Evolutionary conservation across 108 stramenopile genomes (phyloP).

Genomic region (Cyclotella baltica): DNA sequence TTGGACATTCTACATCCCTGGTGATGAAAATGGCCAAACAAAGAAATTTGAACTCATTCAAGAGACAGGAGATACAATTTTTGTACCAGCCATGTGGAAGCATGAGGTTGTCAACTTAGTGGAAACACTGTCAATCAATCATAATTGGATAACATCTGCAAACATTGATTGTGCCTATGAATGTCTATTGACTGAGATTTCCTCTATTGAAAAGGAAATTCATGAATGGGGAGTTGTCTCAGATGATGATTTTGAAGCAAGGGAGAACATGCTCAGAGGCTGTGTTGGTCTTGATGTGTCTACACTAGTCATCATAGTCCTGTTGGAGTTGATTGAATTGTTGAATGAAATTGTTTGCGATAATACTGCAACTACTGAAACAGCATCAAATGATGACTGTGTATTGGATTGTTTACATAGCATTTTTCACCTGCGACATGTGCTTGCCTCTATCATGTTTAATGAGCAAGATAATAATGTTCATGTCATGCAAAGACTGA

Average conservation of each 20-base stretch:
- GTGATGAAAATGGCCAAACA: background rate
- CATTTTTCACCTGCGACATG: conserved; percentile 23
- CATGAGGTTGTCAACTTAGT: conserved; percentile 85
- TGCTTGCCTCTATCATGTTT: conserved; percentile 6
- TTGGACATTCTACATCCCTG: conserved; percentile 76
- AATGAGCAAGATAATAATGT: background rate
- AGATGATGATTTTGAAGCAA: conserved; percentile 52
- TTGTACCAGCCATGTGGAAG: conserved; percentile 85
- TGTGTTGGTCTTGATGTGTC: conserved; percentile 81
- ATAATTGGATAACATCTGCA: conserved; percentile 85
- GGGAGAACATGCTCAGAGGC: conserved; percentile 83
- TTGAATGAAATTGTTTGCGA: background rate
- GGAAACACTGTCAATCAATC: conserved; percentile 88
- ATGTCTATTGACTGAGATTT: conserved; percentile 64
- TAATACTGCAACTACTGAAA: background rate
- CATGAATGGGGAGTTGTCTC: conserved; percentile 53
- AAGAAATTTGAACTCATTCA: conserved; percentile 62
- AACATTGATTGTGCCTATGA: conserved; percentile 63
- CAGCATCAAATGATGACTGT: background rate
- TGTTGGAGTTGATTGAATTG: conserved; percentile 32
- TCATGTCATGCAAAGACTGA: conserved; percentile 13
- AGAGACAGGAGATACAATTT: conserved; percentile 75
- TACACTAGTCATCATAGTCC: conserved; percentile 42
- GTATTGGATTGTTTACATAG: conserved; percentile 11
- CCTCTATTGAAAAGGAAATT: conserved; percentile 67